These are phyloP conservation scores for Hysterium pulicare DNA, from an alignment of 2,329 filamentous ascomycete genomes.

Conservation along the genomic window DNA sequence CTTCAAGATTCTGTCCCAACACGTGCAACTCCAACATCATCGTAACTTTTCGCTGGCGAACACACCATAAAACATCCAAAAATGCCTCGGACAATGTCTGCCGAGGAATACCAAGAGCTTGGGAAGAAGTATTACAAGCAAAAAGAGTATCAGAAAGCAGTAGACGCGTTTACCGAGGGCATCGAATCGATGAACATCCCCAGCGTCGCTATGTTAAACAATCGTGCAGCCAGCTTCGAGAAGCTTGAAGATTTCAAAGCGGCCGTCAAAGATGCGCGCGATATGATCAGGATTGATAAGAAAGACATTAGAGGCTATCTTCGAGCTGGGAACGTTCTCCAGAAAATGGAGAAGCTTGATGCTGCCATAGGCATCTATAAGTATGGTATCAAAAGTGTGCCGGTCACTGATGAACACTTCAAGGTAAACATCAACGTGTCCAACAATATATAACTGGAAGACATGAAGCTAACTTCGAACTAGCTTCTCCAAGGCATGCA, in stretches of 20 bases:
- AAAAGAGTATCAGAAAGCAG: constrained; percentile 33
- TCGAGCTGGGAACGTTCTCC: constrained; percentile 49
- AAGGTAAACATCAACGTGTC: constrained; percentile 17
- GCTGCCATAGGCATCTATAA: constrained; percentile 56
- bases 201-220: constrained; percentile 47
- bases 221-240: constrained; percentile 54
- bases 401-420: constrained; percentile 33
- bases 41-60: too few relatives aligned
- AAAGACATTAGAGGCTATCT: constrained; percentile 57
- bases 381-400: constrained; percentile 54
- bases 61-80: too few relatives aligned
- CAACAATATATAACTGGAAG: not conserved
- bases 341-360: constrained; percentile 49
- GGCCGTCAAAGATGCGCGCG: constrained; percentile 56
- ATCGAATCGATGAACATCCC: constrained; percentile 22
- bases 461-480: constrained; percentile 1
- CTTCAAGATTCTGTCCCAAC: too few relatives aligned
- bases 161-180: constrained; percentile 31
- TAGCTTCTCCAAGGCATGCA: constrained; percentile 47
- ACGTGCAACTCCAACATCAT: too few relatives aligned
- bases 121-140: constrained; percentile 34
- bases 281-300: constrained; percentile 52
- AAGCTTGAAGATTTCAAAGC: constrained; percentile 50
- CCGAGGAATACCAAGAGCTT: constrained; percentile 34
- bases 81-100: constrained; percentile 30